Evolutionary conservation across 2,329 filamentous ascomycete species (phyloP).

Genomic region (Apiospora saccharicola): DNA sequence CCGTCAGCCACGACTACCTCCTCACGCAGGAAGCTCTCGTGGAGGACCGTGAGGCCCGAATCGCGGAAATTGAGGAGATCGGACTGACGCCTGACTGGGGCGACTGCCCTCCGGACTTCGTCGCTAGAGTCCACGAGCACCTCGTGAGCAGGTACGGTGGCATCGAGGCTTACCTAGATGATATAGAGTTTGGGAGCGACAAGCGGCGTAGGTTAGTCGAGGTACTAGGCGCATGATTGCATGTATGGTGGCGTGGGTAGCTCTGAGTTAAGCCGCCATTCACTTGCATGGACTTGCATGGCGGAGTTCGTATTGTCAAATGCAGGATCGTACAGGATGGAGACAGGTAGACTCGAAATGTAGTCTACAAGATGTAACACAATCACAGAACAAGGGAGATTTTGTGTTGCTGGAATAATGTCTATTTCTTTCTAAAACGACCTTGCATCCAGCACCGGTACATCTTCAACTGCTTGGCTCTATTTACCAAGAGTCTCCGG

Average conservation of each 20-base stretch:
- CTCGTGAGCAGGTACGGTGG: slow-evolving; percentile 71
- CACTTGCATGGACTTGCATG: too few species aligned
- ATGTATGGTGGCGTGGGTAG: background rate
- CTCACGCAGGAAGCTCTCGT: slow-evolving; percentile 67
- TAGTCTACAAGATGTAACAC: background rate
- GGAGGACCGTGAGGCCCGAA: slow-evolving; percentile 63
- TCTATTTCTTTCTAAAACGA: slow-evolving; percentile 74
- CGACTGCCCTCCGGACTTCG: slow-evolving; percentile 69
- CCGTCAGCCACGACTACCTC: slow-evolving; percentile 76
- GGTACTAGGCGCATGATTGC: slow-evolving; percentile 48
- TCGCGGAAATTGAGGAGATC: slow-evolving; percentile 73
- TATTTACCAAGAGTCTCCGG: slow-evolving; percentile 88
- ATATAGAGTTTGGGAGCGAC: slow-evolving; percentile 62
- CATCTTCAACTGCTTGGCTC: slow-evolving; percentile 93
- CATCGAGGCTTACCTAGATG: slow-evolving; percentile 68
- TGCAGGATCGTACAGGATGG: background rate
- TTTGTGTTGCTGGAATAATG: slow-evolving; percentile 22
- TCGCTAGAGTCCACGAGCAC: slow-evolving; percentile 63
- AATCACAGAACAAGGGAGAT: background rate
- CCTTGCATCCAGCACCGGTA: slow-evolving; percentile 97
- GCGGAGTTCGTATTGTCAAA: too few species aligned
- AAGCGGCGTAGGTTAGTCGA: slow-evolving; percentile 53
- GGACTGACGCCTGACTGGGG: slow-evolving; percentile 79
- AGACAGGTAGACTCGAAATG: background rate
- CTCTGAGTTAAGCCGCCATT: background rate